Evolutionary conservation across 192 early-diverging fungal species (phyloP).

Genomic region (Umbelopsis ramanniana): DNA sequence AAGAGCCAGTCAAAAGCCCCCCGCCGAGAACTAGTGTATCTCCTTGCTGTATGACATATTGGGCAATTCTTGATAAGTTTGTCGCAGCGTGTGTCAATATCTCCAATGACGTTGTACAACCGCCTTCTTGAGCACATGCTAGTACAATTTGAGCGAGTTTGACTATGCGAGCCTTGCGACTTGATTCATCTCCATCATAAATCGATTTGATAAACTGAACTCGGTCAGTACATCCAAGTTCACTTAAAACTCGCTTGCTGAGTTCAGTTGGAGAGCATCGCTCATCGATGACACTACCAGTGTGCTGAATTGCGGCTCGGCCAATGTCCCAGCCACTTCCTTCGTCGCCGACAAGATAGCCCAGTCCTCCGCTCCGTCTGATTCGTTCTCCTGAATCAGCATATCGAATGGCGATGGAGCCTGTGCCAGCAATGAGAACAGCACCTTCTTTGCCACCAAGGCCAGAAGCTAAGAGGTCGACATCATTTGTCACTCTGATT

Average conservation of each 20-base stretch:
- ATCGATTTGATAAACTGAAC: neutral
- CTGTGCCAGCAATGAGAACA: constrained; percentile 13
- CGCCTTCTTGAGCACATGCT: neutral
- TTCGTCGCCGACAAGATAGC: constrained; percentile 25
- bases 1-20: constrained; percentile 9
- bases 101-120: neutral
- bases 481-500: constrained; percentile 11
- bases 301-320: constrained; percentile 5
- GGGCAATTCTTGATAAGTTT: constrained; percentile 1
- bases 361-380: constrained; percentile 12
- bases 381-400: constrained; percentile 2
- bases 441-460: constrained; percentile 1
- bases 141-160: constrained; percentile 23
- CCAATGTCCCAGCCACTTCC: constrained; percentile 30
- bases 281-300: constrained; percentile 15
- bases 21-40: constrained; percentile 15
- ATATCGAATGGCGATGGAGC: constrained; percentile 17
- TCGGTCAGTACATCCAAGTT: constrained; percentile 5
- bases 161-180: constrained; percentile 19
- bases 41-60: constrained; percentile 1
- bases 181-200: neutral
- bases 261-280: constrained; percentile 3
- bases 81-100: constrained; percentile 6
- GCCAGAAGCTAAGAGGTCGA: constrained; percentile 18
- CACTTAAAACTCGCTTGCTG: constrained; percentile 2